Percentiles rank a stretch among this genome's conserved stretches.
Conservation (phyloP, 2,329 filamentous ascomycete genomes). For the Plenodomus biglobosus region DNA sequence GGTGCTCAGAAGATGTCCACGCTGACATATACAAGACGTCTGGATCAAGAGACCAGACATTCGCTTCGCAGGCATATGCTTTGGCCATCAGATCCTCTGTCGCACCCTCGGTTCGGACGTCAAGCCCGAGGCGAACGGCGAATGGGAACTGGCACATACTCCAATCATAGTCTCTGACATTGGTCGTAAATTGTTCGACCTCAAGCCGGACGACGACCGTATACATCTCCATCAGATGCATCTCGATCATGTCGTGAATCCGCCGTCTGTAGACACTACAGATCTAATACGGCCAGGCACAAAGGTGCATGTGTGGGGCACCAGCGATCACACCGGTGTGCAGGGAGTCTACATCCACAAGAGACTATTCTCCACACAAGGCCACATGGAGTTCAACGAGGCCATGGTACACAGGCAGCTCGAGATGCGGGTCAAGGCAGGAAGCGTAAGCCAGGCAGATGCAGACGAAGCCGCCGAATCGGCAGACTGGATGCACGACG, state of each 20-base stretch:
- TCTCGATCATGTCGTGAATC: slow-evolving; percentile 47
- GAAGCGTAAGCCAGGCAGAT: slow-evolving; percentile 43
- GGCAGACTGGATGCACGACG: slow-evolving; percentile 39
- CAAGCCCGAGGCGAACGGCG: slow-evolving; percentile 40
- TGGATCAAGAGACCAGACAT: slow-evolving; percentile 57
- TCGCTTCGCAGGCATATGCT: slow-evolving; percentile 53
- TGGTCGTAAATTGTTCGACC: slow-evolving; percentile 48
- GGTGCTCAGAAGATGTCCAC: not conserved
- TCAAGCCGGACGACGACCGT: slow-evolving; percentile 28
- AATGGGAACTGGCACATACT: slow-evolving; percentile 53
- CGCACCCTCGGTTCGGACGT: slow-evolving; percentile 48
- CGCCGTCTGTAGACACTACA: slow-evolving; percentile 31
- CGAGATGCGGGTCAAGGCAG: slow-evolving; percentile 49
- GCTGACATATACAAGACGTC: slow-evolving; percentile 42
- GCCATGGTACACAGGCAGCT: slow-evolving; percentile 50
- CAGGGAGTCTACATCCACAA: slow-evolving; percentile 52
- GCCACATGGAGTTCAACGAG: slow-evolving; percentile 52
- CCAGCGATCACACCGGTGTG: slow-evolving; percentile 48
- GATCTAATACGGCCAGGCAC: slow-evolving; percentile 35
- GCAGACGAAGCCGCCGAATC: slow-evolving; percentile 38
- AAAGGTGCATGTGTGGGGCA: slow-evolving; percentile 54
- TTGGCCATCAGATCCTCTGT: slow-evolving; percentile 53
- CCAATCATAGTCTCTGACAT: slow-evolving; percentile 45
- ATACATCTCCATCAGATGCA: slow-evolving; percentile 54
- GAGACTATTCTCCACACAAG: slow-evolving; percentile 51